A percentile compares a stretch with the other conserved stretches of the same genome.
Evolutionary conservation across 108 stramenopile genomes (phyloP).

Genomic region (Cyclotella sp.): DNA sequence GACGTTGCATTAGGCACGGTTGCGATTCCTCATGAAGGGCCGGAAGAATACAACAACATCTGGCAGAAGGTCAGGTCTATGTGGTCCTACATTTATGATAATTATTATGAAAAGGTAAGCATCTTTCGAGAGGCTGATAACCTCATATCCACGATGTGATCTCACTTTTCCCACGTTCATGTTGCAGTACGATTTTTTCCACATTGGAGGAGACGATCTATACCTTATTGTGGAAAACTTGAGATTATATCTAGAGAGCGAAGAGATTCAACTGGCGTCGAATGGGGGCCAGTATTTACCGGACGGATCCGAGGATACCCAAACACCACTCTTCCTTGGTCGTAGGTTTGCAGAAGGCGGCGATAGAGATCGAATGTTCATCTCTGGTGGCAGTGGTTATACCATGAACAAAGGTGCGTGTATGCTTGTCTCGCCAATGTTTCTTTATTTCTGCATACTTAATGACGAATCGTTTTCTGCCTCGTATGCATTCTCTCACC

Average conservation of each 20-base stretch:
- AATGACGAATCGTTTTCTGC: background rate
- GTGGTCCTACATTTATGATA: conserved; percentile 95
- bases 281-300: conserved; percentile 87
- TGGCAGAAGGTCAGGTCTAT: conserved; percentile 97
- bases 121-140: conserved; percentile 1
- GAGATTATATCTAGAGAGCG: conserved; percentile 82
- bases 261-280: conserved; percentile 80
- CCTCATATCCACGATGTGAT: background rate
- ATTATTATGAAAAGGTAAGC: conserved; percentile 84
- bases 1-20: conserved; percentile 80
- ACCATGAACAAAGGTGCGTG: conserved; percentile 80
- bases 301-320: conserved; percentile 69
- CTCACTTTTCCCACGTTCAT: background rate
- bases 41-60: conserved; percentile 96
- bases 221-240: conserved; percentile 94
- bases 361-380: conserved; percentile 85
- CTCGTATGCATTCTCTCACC: too few relatives aligned
- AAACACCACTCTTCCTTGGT: conserved; percentile 88
- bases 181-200: conserved; percentile 66
- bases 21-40: conserved; percentile 92
- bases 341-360: conserved; percentile 85
- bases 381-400: conserved; percentile 95
- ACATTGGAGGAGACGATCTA: conserved; percentile 91
- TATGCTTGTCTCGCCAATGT: background rate
- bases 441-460: background rate